Evolutionary conservation across 768 basidiomycete genomes (phyloP).

Genomic region (Omphalotus guepiniiformis): DNA sequence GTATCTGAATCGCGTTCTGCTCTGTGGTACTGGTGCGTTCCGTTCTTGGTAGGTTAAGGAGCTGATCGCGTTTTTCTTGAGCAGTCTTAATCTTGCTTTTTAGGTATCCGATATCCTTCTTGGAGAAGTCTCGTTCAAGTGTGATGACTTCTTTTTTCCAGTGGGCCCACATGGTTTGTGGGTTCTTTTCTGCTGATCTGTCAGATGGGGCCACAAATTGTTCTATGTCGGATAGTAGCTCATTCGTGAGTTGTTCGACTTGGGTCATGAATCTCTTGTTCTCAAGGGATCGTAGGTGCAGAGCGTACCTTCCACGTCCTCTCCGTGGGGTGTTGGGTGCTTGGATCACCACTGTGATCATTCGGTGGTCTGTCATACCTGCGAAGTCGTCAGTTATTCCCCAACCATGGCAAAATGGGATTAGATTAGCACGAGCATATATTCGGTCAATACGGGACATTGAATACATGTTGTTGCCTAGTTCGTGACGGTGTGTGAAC

Average conservation of each 20-base stretch:
- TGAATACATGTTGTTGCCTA: neutral
- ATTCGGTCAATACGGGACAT: neutral
- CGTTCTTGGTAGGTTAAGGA: neutral
- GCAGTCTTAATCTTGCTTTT: neutral
- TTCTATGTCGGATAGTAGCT: neutral
- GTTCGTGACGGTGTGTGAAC: neutral
- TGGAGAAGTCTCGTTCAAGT: neutral
- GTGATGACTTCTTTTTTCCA: neutral
- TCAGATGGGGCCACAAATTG: neutral
- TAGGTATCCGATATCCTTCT: neutral
- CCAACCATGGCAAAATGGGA: neutral
- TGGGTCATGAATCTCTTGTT: neutral
- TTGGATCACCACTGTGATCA: neutral
- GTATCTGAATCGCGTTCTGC: neutral
- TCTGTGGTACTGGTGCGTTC: neutral
- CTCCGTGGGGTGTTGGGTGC: neutral
- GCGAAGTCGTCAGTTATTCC: neutral
- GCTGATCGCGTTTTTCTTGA: neutral
- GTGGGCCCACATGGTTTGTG: neutral
- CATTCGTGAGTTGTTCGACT: neutral
- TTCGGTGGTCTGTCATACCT: neutral
- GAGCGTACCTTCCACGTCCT: neutral
- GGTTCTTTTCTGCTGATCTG: neutral
- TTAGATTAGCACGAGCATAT: neutral
- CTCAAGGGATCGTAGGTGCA: neutral